These are phyloP conservation scores for Acer saccharum DNA, from an alignment of 345 rosid species.

Conservation along the genomic window DNA sequence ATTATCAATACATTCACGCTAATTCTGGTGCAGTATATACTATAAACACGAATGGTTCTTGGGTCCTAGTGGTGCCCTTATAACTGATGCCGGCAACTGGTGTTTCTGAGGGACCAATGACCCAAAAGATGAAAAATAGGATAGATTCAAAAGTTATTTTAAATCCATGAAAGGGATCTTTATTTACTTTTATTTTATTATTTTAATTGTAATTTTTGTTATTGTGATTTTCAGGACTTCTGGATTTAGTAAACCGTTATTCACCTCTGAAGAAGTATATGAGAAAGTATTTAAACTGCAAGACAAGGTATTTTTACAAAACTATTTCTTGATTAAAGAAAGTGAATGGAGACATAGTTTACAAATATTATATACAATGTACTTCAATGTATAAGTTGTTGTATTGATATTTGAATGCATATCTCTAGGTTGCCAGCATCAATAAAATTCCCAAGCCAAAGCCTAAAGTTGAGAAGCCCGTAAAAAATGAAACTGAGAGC, in stretches of 20 bases:
- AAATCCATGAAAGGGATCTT: not conserved
- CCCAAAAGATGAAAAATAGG: not conserved
- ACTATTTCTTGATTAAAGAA: not conserved
- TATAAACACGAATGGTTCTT: not conserved
- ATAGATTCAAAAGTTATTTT: not conserved
- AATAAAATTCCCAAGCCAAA: slow-evolving; percentile 88
- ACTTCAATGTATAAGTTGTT: not conserved
- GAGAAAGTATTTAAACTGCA: slow-evolving; percentile 60
- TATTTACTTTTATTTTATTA: not conserved
- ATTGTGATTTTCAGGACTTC: slow-evolving; percentile 47
- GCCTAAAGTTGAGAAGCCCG: slow-evolving; percentile 76
- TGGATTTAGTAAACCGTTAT: slow-evolving; percentile 54
- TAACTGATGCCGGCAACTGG: not conserved
- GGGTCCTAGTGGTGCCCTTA: not conserved
- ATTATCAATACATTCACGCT: not conserved
- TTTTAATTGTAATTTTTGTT: not conserved
- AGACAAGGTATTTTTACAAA: slow-evolving; percentile 61
- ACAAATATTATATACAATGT: not conserved
- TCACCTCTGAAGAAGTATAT: slow-evolving; percentile 82
- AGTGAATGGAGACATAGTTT: not conserved
- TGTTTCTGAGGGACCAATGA: not conserved
- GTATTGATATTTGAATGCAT: not conserved
- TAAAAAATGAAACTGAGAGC: slow-evolving; percentile 58
- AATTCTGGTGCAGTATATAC: not conserved
- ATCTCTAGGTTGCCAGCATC: slow-evolving; percentile 57